phyloP scores from a whole-genome alignment of 371 early-diverging fungal species.

The Zychaea mexicana region DNA sequence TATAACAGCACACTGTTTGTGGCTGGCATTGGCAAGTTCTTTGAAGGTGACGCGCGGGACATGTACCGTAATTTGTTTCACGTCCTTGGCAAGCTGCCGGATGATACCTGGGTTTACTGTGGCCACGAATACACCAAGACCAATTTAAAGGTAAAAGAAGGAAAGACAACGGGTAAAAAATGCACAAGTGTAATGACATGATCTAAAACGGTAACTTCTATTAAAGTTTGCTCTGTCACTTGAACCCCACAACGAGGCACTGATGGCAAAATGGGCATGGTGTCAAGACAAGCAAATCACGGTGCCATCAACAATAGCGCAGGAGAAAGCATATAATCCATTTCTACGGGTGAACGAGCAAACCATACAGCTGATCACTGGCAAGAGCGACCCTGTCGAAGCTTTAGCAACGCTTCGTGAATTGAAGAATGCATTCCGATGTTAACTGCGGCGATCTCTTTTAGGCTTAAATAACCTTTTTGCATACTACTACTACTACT shows the following conservation, averaged over 20 bases:
- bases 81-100: conserved; percentile 73
- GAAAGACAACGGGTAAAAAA: not conserved
- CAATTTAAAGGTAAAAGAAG: conserved; percentile 33
- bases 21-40: conserved; percentile 88
- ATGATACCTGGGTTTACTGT: conserved; percentile 87
- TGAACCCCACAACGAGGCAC: conserved; percentile 47
- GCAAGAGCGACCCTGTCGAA: conserved; percentile 69
- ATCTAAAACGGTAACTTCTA: not conserved
- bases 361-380: conserved; percentile 60
- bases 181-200: not conserved
- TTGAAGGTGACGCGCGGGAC: conserved; percentile 87
- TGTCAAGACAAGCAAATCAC: conserved; percentile 55
- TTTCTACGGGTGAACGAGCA: conserved; percentile 84
- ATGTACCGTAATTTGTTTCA: conserved; percentile 81
- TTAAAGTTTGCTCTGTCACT: conserved; percentile 46
- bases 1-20: conserved; percentile 34
- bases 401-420: conserved; percentile 78
- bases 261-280: conserved; percentile 60
- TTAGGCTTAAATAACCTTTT: not conserved
- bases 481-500: not conserved
- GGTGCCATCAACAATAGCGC: conserved; percentile 86
- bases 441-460: not conserved
- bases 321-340: conserved; percentile 84
- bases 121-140: conserved; percentile 76
- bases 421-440: conserved; percentile 49